Evolutionary conservation across 768 basidiomycete species (phyloP).

Genomic region (Mycena vulgaris): DNA sequence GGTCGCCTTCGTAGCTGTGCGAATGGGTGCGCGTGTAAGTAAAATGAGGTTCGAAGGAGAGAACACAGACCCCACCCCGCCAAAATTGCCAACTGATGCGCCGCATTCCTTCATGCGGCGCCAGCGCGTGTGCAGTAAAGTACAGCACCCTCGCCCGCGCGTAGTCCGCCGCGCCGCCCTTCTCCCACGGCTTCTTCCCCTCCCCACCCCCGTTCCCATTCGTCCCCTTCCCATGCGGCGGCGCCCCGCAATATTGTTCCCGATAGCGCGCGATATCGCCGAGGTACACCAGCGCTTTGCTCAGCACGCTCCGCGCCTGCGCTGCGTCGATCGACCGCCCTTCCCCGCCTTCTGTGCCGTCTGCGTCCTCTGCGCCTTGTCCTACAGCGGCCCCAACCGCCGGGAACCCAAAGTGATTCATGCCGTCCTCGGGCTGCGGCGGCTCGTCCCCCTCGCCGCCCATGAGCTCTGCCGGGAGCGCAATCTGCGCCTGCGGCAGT

Average conservation of each 20-base stretch:
- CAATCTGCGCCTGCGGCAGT: slow-evolving; percentile 65
- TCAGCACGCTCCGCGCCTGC: slow-evolving; percentile 73
- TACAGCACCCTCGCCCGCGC: slow-evolving; percentile 86
- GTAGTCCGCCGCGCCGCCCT: slow-evolving; percentile 84
- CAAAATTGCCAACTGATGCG: slow-evolving; percentile 92
- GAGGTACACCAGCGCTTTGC: slow-evolving; percentile 91
- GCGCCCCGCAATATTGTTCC: slow-evolving; percentile 79
- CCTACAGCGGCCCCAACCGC: slow-evolving; percentile 49
- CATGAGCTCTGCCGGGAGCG: slow-evolving; percentile 51
- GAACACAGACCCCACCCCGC: slow-evolving; percentile 52
- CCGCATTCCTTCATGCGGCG: slow-evolving; percentile 95
- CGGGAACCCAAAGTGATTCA: slow-evolving; percentile 35
- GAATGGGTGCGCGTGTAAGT: background rate
- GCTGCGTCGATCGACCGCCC: slow-evolving; percentile 61
- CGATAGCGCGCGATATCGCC: slow-evolving; percentile 96
- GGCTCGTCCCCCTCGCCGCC: slow-evolving; percentile 54
- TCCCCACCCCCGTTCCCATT: slow-evolving; percentile 51
- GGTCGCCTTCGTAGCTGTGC: slow-evolving; percentile 78
- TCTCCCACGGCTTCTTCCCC: slow-evolving; percentile 68
- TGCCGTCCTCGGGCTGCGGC: slow-evolving; percentile 44
- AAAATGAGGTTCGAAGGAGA: no score
- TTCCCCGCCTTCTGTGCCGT: background rate
- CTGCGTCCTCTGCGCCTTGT: slow-evolving; percentile 51
- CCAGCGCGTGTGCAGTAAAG: slow-evolving; percentile 85
- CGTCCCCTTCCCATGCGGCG: background rate